Conservation (phyloP, 257 asterid species). For the Jacaranda mimosifolia region DNA sequence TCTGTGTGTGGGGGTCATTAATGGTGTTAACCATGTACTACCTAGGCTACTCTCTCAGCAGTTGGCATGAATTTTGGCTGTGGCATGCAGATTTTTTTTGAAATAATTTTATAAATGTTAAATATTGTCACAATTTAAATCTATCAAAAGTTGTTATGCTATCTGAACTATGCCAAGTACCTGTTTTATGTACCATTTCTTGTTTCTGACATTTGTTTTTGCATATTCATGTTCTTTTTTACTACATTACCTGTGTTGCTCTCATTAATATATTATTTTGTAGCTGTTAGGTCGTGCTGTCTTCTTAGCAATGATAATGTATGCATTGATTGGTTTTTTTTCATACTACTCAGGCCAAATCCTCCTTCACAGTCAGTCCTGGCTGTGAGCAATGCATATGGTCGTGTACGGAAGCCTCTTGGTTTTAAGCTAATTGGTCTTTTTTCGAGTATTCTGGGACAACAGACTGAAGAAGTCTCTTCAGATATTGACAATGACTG, state of each 20-base stretch:
- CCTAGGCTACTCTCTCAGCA: slow-evolving; percentile 12
- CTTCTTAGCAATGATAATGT: slow-evolving; percentile 29
- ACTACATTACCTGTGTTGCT: slow-evolving; percentile 17
- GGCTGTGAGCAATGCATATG: slow-evolving; percentile 87
- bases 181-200: slow-evolving; percentile 4
- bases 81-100: background rate
- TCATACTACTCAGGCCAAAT: slow-evolving; percentile 73
- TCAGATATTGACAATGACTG: slow-evolving; percentile 61
- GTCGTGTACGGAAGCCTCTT: slow-evolving; percentile 92
- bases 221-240: slow-evolving; percentile 26
- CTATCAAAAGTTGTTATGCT: slow-evolving; percentile 3
- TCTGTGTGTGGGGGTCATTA: background rate
- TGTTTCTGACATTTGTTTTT: slow-evolving; percentile 11
- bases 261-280: slow-evolving; percentile 25
- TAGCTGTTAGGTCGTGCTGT: slow-evolving; percentile 24
- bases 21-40: slow-evolving; percentile 17
- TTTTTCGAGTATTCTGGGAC: slow-evolving; percentile 66
- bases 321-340: slow-evolving; percentile 36
- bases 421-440: slow-evolving; percentile 79
- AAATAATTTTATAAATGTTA: background rate
- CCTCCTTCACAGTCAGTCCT: slow-evolving; percentile 97
- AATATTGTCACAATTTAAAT: background rate
- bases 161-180: slow-evolving; percentile 20
- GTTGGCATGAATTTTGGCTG: background rate
- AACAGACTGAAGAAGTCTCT: slow-evolving; percentile 48